A percentile compares a stretch with the other conserved stretches of the same genome.
Evolutionary conservation across 768 basidiomycete genomes (phyloP).

Genomic region (Coprinopsis strossmayeri): DNA sequence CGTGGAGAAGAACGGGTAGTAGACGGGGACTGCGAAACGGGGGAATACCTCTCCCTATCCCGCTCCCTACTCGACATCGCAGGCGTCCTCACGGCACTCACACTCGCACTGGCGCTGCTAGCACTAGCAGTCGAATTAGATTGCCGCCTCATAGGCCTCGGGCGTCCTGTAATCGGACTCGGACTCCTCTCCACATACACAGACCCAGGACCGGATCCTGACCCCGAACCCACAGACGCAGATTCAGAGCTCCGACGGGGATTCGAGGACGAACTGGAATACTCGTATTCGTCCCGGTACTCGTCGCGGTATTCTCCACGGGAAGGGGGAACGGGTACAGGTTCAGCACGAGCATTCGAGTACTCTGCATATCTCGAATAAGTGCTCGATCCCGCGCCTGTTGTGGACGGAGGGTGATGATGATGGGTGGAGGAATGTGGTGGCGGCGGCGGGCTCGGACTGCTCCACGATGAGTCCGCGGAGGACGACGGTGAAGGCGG

Average conservation of each 20-base stretch:
- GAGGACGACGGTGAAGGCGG: conserved; percentile 25
- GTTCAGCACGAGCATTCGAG: conserved; percentile 1
- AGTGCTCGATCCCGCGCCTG: too few species aligned
- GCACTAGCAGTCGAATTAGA: background rate
- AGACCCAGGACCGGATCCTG: too few species aligned
- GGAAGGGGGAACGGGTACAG: too few species aligned
- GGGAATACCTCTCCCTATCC: background rate
- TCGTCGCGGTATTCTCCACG: too few species aligned
- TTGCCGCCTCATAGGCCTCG: conserved; percentile 5
- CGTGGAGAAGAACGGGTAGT: too few species aligned
- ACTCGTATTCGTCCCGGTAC: too few species aligned
- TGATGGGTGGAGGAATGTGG: too few species aligned
- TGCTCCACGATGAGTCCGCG: conserved; percentile 12
- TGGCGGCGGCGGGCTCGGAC: conserved; percentile 15
- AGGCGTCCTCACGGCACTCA: background rate
- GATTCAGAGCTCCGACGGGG: too few species aligned
- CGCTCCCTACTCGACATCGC: background rate
- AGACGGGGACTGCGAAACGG: background rate
- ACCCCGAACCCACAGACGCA: too few species aligned
- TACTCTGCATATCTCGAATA: too few species aligned
- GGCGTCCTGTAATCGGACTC: conserved; percentile 10
- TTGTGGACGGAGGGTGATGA: too few species aligned
- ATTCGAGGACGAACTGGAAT: too few species aligned
- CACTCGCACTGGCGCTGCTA: background rate
- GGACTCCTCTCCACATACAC: conserved; percentile 11